Evolutionary conservation across 2,329 filamentous ascomycete species (phyloP), one percentile per base, ranked within the genome.

Genomic region (Ophiocordyceps polyrhachis-furcata): DNA sequence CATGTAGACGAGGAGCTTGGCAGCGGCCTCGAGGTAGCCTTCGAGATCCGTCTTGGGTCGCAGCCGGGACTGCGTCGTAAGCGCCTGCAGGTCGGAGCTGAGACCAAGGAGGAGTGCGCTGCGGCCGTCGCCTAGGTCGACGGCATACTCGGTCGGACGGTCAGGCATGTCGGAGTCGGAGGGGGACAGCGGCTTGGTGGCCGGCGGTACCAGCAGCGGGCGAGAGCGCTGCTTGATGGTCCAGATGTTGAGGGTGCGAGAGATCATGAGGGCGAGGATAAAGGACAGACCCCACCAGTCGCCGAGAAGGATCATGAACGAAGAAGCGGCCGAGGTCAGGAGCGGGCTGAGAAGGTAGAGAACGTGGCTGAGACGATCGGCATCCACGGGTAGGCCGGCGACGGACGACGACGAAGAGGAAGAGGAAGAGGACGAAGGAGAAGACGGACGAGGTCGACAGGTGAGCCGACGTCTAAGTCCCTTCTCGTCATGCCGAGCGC

Each of bases 41-140:
- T 79, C 69, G 2, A 66, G 42, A 23, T 62, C 57, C 0, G 69
- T 73, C 55, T 70, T 67, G 37, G 67, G 60, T 12, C 66, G 62
- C 41, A 81, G 56, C 75, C 74, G 80, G 25, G 64, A 53, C 3
- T 71, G 68, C 3, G 70, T 68, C 1, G 74, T 79, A 38, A 79
- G 65, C 28, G 74, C 74, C 46, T 73, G 73, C 7, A 80, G 61
- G 52, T 79, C 76, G 29, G 70, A 63, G 8, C 69, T 62, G 4
- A 62, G 54, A 5, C 76, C 77, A 25, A 67, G 65, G 40, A 81
- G 62, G 13, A 69, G 60, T 1, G 79, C 64, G 51, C 65, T 66
- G 0, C 68, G 62, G 40, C 70, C 70, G 21, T 66, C 61, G 19
- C 66, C 68, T 4, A 79, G 62, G 25, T 74, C 65, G 21, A 79